A percentile compares a stretch with the other conserved stretches of the same genome.
These are phyloP conservation scores for Kwoniella dejecticola DNA, from an alignment of 768 basidiomycete genomes.

Conservation along the genomic window DNA sequence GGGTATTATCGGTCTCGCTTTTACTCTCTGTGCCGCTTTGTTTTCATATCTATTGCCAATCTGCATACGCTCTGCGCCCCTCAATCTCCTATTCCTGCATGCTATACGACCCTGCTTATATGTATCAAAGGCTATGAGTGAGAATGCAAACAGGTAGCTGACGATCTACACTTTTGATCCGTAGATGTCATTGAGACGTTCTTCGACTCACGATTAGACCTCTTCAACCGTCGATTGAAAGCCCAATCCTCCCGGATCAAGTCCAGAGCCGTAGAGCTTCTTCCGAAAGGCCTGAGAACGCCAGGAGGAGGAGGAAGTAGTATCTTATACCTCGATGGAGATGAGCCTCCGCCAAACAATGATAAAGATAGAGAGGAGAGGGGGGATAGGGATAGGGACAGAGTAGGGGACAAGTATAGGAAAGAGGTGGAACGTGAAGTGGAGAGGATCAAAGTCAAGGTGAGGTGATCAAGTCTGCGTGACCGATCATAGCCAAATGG, in stretches of 20 bases:
- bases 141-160: too few species aligned
- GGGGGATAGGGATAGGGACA: conserved; percentile 40
- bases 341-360: conserved; percentile 8
- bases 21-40: background rate
- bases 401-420: conserved; percentile 61
- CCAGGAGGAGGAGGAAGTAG: conserved; percentile 36
- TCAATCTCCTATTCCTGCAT: too few species aligned
- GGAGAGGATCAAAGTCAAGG: conserved; percentile 83
- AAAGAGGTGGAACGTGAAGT: conserved; percentile 84
- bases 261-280: conserved; percentile 73
- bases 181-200: conserved; percentile 92
- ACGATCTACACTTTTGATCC: too few species aligned
- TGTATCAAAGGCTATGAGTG: too few species aligned
- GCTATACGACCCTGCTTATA: too few species aligned
- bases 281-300: conserved; percentile 62
- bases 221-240: conserved; percentile 71
- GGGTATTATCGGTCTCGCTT: too few species aligned
- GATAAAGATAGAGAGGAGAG: background rate
- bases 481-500: too few species aligned
- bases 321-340: conserved; percentile 34
- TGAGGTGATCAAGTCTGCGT: too few species aligned
- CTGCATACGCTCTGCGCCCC: too few species aligned
- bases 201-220: conserved; percentile 72
- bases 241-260: conserved; percentile 84
- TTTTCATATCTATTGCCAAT: too few species aligned